Evolutionary conservation across 768 basidiomycete genomes (phyloP).

Genomic region (Austroboletus eburneus): DNA sequence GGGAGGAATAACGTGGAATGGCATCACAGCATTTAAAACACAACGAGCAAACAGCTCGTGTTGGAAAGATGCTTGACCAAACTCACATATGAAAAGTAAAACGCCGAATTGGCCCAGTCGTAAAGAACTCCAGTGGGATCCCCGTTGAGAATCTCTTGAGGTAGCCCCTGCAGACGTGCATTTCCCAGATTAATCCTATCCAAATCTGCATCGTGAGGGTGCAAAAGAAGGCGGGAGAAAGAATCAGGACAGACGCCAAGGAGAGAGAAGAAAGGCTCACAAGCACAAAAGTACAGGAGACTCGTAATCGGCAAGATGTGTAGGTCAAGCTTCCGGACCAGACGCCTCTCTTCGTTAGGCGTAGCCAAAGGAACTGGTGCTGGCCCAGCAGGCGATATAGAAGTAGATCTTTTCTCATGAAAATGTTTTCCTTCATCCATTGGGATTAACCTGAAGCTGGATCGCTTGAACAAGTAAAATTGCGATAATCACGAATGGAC

Average conservation of each 20-base stretch:
- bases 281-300: slow-evolving; percentile 71
- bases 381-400: not conserved
- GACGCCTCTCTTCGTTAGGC: slow-evolving; percentile 32
- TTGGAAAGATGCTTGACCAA: not conserved
- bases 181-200: slow-evolving; percentile 79
- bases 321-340: slow-evolving; percentile 36
- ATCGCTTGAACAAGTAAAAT: too few relatives aligned
- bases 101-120: slow-evolving; percentile 72
- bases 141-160: slow-evolving; percentile 59
- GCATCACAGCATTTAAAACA: not conserved
- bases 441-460: too few relatives aligned
- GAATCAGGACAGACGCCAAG: not conserved
- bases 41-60: too few relatives aligned
- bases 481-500: too few relatives aligned
- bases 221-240: not conserved
- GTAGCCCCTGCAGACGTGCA: slow-evolving; percentile 74
- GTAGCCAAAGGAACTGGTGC: slow-evolving; percentile 20
- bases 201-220: slow-evolving; percentile 34
- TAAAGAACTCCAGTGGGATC: slow-evolving; percentile 63
- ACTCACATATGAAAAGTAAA: slow-evolving; percentile 75
- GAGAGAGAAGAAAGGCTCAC: slow-evolving; percentile 38
- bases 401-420: not conserved
- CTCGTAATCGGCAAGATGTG: slow-evolving; percentile 51
- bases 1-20: too few relatives aligned
- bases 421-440: slow-evolving; percentile 22